Percentiles rank a stretch among this genome's conserved stretches.
phyloP scores from a whole-genome alignment of 129 eudicot species.

The Lonicera japonica region DNA sequence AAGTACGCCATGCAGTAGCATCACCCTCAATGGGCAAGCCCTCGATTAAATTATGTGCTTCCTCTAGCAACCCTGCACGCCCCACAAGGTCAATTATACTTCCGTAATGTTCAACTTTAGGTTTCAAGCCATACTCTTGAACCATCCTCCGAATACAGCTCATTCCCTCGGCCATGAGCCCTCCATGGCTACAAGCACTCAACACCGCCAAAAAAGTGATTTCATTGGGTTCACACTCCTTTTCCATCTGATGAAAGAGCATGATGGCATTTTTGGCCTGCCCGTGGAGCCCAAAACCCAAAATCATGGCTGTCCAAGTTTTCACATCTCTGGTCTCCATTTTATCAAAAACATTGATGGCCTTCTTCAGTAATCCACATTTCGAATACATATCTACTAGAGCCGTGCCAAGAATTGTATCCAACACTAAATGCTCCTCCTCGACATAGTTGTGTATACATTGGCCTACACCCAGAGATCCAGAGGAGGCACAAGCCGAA shows the following conservation, averaged over 20 bases:
- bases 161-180: neutral
- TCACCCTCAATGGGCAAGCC: neutral
- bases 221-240: neutral
- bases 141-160: neutral
- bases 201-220: neutral
- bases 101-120: neutral
- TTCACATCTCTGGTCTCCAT: neutral
- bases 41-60: neutral
- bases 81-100: neutral
- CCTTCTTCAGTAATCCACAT: neutral
- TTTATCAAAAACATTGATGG: neutral
- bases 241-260: neutral
- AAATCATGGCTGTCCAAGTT: neutral
- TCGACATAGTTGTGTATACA: slow-evolving; percentile 49
- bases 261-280: neutral
- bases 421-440: slow-evolving; percentile 35
- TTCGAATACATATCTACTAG: slow-evolving; percentile 59
- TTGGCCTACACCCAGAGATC: slow-evolving; percentile 46
- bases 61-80: neutral
- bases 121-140: slow-evolving; percentile 11
- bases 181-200: slow-evolving; percentile 2
- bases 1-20: neutral
- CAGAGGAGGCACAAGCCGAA: slow-evolving; percentile 63
- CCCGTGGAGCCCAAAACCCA: neutral
- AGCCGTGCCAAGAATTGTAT: slow-evolving; percentile 48